A percentile compares a stretch with the other conserved stretches of the same genome.
Conservation (phyloP, 331 rosid genomes). For the Erythrophleum ivorense region DNA sequence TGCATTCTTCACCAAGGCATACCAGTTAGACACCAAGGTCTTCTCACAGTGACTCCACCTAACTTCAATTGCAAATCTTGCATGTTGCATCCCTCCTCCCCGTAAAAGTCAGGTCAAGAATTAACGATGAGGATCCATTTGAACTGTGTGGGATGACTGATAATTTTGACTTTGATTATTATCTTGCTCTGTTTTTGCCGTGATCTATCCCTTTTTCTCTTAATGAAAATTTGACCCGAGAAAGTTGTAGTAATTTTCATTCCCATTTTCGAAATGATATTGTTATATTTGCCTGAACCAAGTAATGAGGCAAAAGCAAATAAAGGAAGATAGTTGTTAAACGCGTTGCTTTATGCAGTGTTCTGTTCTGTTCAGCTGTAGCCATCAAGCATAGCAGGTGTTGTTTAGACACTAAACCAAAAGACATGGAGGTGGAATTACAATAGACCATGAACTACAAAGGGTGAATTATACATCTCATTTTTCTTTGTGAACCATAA, state of each 20-base stretch:
- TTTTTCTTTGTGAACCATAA: no score
- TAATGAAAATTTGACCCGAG: neutral
- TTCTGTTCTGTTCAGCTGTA: neutral
- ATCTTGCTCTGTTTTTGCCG: neutral
- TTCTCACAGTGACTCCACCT: conserved; percentile 42
- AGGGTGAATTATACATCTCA: no score
- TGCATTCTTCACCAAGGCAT: conserved; percentile 86
- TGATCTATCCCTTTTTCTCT: no score
- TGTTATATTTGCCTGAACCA: neutral
- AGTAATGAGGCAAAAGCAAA: neutral
- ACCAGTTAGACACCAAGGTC: conserved; percentile 78
- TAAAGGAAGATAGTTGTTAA: neutral
- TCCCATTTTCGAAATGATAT: neutral
- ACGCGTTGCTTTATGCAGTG: neutral
- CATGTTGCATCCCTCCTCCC: neutral
- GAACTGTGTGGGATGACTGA: neutral
- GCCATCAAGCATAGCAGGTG: neutral
- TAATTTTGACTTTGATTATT: neutral
- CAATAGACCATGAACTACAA: neutral
- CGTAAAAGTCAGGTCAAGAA: neutral
- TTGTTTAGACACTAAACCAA: neutral
- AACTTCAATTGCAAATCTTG: neutral
- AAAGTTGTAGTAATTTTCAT: neutral
- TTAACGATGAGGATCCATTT: neutral
- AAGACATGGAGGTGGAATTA: neutral